Evolutionary conservation across 1,284 basidiomycete genomes (phyloP).

Genomic region (Vanrija humicola): DNA sequence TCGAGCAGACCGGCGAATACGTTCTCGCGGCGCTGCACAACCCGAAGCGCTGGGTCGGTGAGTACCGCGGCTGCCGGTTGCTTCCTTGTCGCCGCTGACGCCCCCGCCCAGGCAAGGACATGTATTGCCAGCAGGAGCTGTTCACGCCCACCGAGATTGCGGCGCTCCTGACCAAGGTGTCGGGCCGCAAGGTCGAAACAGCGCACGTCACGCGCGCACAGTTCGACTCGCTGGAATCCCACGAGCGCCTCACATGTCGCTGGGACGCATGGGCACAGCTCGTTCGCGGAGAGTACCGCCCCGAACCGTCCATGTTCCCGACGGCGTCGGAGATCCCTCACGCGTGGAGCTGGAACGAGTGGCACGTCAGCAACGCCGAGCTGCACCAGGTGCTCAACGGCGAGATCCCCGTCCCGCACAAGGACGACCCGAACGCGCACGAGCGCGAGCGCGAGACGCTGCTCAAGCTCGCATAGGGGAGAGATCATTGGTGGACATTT

Average conservation of each 20-base stretch:
- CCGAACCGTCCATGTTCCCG: conserved; percentile 6
- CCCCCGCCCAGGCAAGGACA: conserved; percentile 22
- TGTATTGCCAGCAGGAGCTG: conserved; percentile 25
- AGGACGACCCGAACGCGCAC: too few relatives aligned
- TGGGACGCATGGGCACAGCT: conserved; percentile 21
- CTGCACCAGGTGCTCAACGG: conserved; percentile 2
- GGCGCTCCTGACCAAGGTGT: conserved; percentile 16
- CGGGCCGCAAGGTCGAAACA: conserved; percentile 27
- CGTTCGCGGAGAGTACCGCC: conserved; percentile 11
- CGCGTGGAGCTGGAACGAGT: conserved; percentile 22
- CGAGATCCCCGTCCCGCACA: too few relatives aligned
- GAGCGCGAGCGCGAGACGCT: too few relatives aligned
- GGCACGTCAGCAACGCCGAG: conserved; percentile 15
- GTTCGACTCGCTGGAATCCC: conserved; percentile 24
- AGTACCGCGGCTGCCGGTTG: neutral
- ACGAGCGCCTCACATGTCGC: conserved; percentile 12
- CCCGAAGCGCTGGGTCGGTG: conserved; percentile 32
- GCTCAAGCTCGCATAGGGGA: too few relatives aligned
- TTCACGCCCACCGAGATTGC: conserved; percentile 27
- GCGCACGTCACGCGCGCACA: conserved; percentile 22
- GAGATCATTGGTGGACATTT: too few relatives aligned
- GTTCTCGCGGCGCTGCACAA: conserved; percentile 30
- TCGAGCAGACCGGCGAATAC: conserved; percentile 37
- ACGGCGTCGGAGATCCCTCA: conserved; percentile 16
- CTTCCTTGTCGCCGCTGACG: neutral